These are phyloP conservation scores for Atkinsonella texensis DNA, from an alignment of 2,329 filamentous ascomycete genomes.

Conservation along the genomic window DNA sequence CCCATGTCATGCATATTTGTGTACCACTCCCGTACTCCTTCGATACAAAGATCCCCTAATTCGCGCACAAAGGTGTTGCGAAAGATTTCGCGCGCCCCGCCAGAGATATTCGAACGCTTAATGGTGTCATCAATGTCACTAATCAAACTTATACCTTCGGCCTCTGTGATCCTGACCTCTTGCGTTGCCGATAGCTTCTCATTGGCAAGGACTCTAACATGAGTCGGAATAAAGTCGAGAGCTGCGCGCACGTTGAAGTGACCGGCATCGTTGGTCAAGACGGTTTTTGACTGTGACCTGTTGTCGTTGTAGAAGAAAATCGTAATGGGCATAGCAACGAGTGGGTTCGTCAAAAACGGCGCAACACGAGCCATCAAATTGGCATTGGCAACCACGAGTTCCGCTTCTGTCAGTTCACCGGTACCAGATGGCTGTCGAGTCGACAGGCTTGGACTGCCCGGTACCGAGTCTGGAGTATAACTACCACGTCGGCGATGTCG, in stretches of 20 bases:
- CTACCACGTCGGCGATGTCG: slow-evolving; percentile 19
- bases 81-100: slow-evolving; percentile 86
- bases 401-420: slow-evolving; percentile 58
- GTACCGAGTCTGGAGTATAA: slow-evolving; percentile 26
- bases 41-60: slow-evolving; percentile 65
- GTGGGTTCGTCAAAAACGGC: slow-evolving; percentile 80
- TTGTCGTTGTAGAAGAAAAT: slow-evolving; percentile 90
- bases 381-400: slow-evolving; percentile 68
- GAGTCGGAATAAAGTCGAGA: slow-evolving; percentile 80
- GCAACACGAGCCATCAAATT: slow-evolving; percentile 79
- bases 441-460: slow-evolving; percentile 31
- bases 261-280: slow-evolving; percentile 76
- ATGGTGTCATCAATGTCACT: slow-evolving; percentile 97
- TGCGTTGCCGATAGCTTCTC: slow-evolving; percentile 75
- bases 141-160: slow-evolving; percentile 77
- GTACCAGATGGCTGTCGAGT: slow-evolving; percentile 23
- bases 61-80: slow-evolving; percentile 91
- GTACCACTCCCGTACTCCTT: slow-evolving; percentile 89
- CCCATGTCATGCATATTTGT: slow-evolving; percentile 62
- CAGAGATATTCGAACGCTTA: slow-evolving; percentile 83
- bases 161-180: slow-evolving; percentile 63
- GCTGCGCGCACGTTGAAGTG: slow-evolving; percentile 75
- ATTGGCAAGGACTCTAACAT: slow-evolving; percentile 76
- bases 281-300: slow-evolving; percentile 70
- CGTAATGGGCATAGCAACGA: slow-evolving; percentile 67